Conservation (phyloP, 192 early-diverging fungal genomes). For the Coemansia sp. region DNA sequence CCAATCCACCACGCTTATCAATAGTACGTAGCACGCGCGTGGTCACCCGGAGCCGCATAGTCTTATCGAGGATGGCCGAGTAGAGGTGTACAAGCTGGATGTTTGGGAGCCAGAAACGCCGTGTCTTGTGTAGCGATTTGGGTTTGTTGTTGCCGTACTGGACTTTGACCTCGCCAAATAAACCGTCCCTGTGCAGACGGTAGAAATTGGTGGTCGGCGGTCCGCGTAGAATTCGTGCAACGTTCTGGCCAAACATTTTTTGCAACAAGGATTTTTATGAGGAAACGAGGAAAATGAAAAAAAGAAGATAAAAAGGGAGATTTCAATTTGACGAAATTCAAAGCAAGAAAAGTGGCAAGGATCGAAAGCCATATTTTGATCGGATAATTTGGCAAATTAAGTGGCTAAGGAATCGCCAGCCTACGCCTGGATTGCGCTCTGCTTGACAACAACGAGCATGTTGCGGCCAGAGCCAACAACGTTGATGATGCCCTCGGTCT, state of each 20-base stretch:
- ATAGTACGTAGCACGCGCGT: constrained; percentile 71
- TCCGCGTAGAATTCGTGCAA: constrained; percentile 18
- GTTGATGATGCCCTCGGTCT: constrained; percentile 54
- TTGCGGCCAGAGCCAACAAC: constrained; percentile 46
- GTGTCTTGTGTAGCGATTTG: constrained; percentile 69
- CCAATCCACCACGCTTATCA: constrained; percentile 82
- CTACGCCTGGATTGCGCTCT: constrained; percentile 31
- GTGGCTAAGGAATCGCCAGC: neutral
- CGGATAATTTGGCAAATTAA: neutral
- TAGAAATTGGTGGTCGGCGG: constrained; percentile 33
- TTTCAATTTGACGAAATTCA: too few species aligned
- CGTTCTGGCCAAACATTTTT: constrained; percentile 16
- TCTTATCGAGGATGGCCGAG: constrained; percentile 62
- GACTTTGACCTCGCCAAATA: constrained; percentile 30
- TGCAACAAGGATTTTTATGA: neutral
- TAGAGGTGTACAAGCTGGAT: constrained; percentile 66
- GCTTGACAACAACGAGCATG: constrained; percentile 49
- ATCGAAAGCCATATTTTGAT: too few species aligned
- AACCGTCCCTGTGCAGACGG: constrained; percentile 38
- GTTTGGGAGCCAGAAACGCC: constrained; percentile 78
- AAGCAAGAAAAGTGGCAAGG: too few species aligned
- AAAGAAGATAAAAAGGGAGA: neutral
- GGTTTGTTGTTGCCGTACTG: constrained; percentile 55
- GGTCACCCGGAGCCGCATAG: constrained; percentile 63
- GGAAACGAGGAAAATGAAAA: neutral